These are phyloP conservation scores for Pleurotus eryngii DNA, from an alignment of 768 basidiomycete species.

Conservation along the genomic window DNA sequence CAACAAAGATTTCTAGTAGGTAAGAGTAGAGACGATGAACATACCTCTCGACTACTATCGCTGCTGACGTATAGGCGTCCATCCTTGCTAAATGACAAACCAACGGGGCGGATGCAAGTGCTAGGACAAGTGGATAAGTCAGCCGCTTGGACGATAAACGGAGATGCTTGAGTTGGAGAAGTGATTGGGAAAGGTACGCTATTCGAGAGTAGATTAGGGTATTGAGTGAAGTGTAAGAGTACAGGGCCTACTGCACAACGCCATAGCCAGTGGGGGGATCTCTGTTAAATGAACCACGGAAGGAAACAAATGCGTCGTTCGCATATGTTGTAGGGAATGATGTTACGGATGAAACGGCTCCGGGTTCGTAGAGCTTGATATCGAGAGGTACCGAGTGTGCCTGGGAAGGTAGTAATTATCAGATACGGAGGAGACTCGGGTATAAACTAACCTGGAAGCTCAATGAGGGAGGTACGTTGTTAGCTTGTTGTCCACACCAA, in stretches of 20 bases:
- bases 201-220: not conserved
- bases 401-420: constrained; percentile 16
- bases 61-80: constrained; percentile 37
- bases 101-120: constrained; percentile 42
- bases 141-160: constrained; percentile 37
- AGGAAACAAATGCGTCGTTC: constrained; percentile 40
- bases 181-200: constrained; percentile 26
- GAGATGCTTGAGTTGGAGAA: constrained; percentile 15
- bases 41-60: constrained; percentile 40
- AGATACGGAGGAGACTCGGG: not conserved
- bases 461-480: constrained; percentile 35
- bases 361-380: constrained; percentile 35
- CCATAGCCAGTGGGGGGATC: constrained; percentile 43
- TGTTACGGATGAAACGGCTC: not conserved
- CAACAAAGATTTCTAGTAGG: not conserved
- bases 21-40: constrained; percentile 6
- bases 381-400: constrained; percentile 46
- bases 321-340: constrained; percentile 25
- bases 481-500: constrained; percentile 29
- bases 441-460: constrained; percentile 33
- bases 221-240: not conserved
- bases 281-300: constrained; percentile 41
- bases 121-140: constrained; percentile 35
- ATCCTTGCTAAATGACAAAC: constrained; percentile 34
- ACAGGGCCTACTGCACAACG: constrained; percentile 33